Evolutionary conservation across 345 rosid species (phyloP), one percentile per base, ranked within the genome.

Genomic region (Melaleuca alternifolia): DNA sequence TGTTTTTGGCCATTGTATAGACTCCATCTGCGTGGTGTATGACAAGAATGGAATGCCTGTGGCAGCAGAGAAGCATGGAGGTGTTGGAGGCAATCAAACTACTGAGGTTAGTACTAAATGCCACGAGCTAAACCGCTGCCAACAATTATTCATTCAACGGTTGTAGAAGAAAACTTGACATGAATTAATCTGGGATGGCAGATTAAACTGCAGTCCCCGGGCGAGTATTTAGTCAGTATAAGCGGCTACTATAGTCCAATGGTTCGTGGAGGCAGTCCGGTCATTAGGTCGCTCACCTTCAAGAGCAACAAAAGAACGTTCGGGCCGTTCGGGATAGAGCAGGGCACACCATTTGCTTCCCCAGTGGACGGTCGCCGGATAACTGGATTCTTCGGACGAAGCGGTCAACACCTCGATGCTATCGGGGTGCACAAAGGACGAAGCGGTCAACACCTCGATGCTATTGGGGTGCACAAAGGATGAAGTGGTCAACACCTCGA

Each of bases 381-480:
- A 46, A 94, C 93, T 10, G 98, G 96, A 21, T 90, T 97, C 52
- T 91, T 89, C 76, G 97, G 95, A 44, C 92, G 97, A 83, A 86
- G 94, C 46, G 97, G 95, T 54, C 94, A 97, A 98, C 93, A 92
- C 89, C 88, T 96, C 41, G 97, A 97, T 86, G 89, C 96, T 21
- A 88, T n/a, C n/a, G n/a, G n/a, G n/a, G n/a, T n/a, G n/a, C n/a
- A n/a, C n/a, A n/a, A n/a, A n/a, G n/a, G n/a, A n/a, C n/a, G n/a
- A n/a, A n/a, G n/a, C n/a, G n/a, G n/a, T n/a, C n/a, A n/a, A n/a
- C n/a, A n/a, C n/a, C n/a, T n/a, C n/a, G n/a, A n/a, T n/a, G n/a
- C n/a, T n/a, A n/a, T n/a, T n/a, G n/a, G n/a, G n/a, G n/a, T n/a
- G n/a, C n/a, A n/a, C n/a, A n/a, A n/a, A n/a, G n/a, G n/a, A n/a